A percentile compares a stretch with the other conserved stretches of the same genome.
phyloP scores from a whole-genome alignment of 208 protist genomes.

The Crithidia mellificae region DNA sequence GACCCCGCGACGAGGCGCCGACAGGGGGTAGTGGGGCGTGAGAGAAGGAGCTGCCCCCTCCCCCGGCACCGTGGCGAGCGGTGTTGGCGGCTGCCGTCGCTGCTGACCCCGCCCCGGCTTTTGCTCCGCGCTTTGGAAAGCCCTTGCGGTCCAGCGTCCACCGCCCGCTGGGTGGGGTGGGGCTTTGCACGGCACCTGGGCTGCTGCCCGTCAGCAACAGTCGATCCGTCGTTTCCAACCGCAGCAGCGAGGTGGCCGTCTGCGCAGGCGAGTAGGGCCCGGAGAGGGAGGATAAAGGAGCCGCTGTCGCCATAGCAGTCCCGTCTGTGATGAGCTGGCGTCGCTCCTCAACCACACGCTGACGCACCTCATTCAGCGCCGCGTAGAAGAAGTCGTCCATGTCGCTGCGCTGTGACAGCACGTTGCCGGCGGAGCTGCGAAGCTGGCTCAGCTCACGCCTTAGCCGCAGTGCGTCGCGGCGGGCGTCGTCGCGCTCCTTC shows the following conservation, averaged over 20 bases:
- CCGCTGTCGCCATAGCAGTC: too few relatives aligned
- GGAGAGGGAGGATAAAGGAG: too few relatives aligned
- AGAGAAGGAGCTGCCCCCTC: background rate
- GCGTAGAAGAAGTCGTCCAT: slow-evolving; percentile 88
- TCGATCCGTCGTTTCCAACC: slow-evolving; percentile 45
- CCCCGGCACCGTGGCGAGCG: too few relatives aligned
- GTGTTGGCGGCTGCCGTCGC: background rate
- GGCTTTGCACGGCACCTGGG: background rate
- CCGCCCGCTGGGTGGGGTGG: background rate
- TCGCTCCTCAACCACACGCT: slow-evolving; percentile 60
- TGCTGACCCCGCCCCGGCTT: background rate
- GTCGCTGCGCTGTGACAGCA: slow-evolving; percentile 77
- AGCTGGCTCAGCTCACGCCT: slow-evolving; percentile 65
- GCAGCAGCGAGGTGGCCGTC: slow-evolving; percentile 39
- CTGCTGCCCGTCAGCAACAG: slow-evolving; percentile 56
- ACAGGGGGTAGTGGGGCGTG: slow-evolving; percentile 1
- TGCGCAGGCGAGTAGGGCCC: slow-evolving; percentile 14
- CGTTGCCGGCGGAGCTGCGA: slow-evolving; percentile 44
- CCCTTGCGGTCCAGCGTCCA: slow-evolving; percentile 27
- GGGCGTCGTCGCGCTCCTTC: slow-evolving; percentile 61
- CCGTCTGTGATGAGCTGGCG: slow-evolving; percentile 20
- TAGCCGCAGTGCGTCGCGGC: slow-evolving; percentile 45
- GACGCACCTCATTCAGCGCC: slow-evolving; percentile 77
- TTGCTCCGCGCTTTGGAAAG: slow-evolving; percentile 14
- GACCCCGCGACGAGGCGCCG: background rate